Base-by-base conservation (phyloP, 2,329 filamentous ascomycete genomes). In the Diaporthe citrichinensis region DNA sequence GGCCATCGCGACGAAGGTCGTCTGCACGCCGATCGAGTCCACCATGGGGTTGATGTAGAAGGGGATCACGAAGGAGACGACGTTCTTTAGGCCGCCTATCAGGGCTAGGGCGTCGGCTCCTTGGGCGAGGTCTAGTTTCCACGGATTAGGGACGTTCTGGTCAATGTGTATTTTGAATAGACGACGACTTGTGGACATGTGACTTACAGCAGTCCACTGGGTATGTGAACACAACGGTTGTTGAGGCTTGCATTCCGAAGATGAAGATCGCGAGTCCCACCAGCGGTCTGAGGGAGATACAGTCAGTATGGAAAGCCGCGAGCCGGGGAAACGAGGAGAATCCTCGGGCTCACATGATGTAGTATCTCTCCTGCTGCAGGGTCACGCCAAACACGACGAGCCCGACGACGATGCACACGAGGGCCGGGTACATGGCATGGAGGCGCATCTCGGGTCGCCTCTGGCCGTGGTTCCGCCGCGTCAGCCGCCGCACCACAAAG, bases 11-110 rank as follows among this genome's bases (percentile, higher is more conserved):
- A 51, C 3, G 2, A 67, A 67, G 5, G 44, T 67, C 1, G 44
- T 3, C 28, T 49, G 61, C 5, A 36, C 44, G 2, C 41, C 61
- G 44, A 67, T 34, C 0, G 44, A 67, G 20, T 31, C 28, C 4
- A 51, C 20, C 61, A 67, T 36, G 1, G 44, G 61, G 28, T 67
- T 49, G 20, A 67, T 67, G 17, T 49, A 49, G 7, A 34, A 67
- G 5, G 61, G 61, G 5, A 51, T 67, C 41, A 46, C 28, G 44
- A 67, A 67, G 10, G 44, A 67, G 28, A 67, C 44, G 25, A 67
- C 44, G 61, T 67, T 67, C 41, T 67, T 67, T 5, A 67, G 61
- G 9, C 61, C 61, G 28, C 61, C 61, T 31, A 67, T 51, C 0
- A 67, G 20, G 41, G 61, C 61, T 15, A 67, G 61, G 6, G 28